Base-by-base conservation (phyloP, 495 filamentous ascomycete genomes). In the Amniculicola lignicola region DNA sequence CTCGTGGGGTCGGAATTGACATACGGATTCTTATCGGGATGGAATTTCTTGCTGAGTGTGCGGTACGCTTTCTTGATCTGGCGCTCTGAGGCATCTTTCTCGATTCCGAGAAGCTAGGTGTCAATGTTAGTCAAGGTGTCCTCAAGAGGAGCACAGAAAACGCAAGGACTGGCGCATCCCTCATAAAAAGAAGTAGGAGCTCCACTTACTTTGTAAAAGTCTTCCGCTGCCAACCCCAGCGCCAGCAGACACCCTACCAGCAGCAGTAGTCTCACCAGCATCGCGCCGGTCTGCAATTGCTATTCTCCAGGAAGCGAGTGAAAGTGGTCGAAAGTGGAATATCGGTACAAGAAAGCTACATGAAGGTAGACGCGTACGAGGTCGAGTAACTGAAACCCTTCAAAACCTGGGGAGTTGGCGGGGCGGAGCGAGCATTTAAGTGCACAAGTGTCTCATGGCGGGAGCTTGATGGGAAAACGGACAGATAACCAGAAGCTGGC, bases 1-100 rank as follows among this genome's bases (percentile, higher is more conserved):
- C 29, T 33, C 29, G 29, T 7, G 7, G 29, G 29, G n/a, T 33
- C 7, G n/a, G 29, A n/a, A 33, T n/a, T 35, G 45, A 79, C 86
- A 64, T 74, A 95, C 89, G 93, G 93, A 60, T 99, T 99, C 80
- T 99, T 99, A 69, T 99, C 93, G 0, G 93, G 93, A 65, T 99
- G 93, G 70, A 79, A 96, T 73, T 95, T 95, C 73, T 96, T 96
- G 78, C 88, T 93, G 3, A 97, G 74, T 42, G 81, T 86, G 43
- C 90, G 82, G 71, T 99, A 99, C 28, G 93, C 94, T n/a, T 86
- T 83, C 73, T 97, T 99, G 72, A 98, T 90, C 66, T 97, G 89
- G 62, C 82, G 82, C 42, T 96, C 92, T 12, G 82, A 87, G 2
- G 93, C 92, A 18, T 82, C 76, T 67, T 85, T 90, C 66, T 87